Conservation (phyloP, 306 rosid species). For the Rubus idaeus region DNA sequence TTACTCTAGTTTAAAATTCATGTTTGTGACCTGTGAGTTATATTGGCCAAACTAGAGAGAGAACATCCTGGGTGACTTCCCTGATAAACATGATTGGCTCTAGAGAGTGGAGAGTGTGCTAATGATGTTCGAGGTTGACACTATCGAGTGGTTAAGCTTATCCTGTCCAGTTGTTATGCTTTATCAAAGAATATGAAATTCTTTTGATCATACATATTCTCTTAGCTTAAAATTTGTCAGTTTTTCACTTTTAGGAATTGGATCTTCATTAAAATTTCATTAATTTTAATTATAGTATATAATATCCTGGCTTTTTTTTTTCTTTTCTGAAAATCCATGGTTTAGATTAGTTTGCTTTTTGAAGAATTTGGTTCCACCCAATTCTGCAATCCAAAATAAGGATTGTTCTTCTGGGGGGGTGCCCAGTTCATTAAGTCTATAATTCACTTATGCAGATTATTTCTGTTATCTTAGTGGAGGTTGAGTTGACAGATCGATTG, state of each 20-base stretch:
- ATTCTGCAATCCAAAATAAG: not conserved
- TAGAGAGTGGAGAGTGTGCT: not conserved
- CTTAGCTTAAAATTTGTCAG: not conserved
- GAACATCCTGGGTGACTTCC: too few species aligned
- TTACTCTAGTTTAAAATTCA: too few species aligned
- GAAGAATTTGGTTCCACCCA: not conserved
- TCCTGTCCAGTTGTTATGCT: not conserved
- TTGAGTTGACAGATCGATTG: not conserved
- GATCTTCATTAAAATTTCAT: not conserved
- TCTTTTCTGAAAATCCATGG: not conserved
- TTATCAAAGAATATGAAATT: not conserved
- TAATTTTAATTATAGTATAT: not conserved
- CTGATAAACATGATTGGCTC: not conserved
- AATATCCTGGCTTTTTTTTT: not conserved
- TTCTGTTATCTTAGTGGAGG: not conserved
- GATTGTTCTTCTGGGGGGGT: not conserved
- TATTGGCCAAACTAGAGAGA: too few species aligned
- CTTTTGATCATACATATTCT: not conserved
- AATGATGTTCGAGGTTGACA: not conserved
- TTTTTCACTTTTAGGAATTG: not conserved
- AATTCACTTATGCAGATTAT: not conserved
- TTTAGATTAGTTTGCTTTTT: conserved; percentile 9
- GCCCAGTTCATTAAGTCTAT: not conserved
- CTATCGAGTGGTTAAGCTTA: not conserved
- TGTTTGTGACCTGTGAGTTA: too few species aligned